phyloP scores from a whole-genome alignment of 202 grass and related monocot genomes.

The Panicum hallii region DNA sequence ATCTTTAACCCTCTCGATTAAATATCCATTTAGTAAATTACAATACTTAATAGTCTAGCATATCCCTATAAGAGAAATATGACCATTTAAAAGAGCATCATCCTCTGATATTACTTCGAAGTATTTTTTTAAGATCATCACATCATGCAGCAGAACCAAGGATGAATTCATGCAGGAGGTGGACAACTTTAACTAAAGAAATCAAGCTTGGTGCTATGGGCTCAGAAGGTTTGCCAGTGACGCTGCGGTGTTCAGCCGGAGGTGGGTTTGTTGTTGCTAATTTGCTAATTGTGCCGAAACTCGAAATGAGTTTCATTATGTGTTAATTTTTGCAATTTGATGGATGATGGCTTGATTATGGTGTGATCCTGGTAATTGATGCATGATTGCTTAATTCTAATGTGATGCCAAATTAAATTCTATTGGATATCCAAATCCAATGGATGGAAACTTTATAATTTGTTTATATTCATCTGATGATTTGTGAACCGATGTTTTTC shows the following conservation, averaged over 20 bases:
- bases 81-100: background rate
- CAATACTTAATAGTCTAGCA: background rate
- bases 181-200: slow-evolving; percentile 80
- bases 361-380: too few species aligned
- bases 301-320: too few species aligned
- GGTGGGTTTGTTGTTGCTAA: too few species aligned
- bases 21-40: background rate
- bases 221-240: slow-evolving; percentile 44
- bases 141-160: slow-evolving; percentile 82
- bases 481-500: too few species aligned
- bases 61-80: slow-evolving; percentile 14
- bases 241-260: slow-evolving; percentile 8
- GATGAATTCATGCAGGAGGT: slow-evolving; percentile 86
- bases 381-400: too few species aligned
- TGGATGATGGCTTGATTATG: too few species aligned
- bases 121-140: slow-evolving; percentile 64
- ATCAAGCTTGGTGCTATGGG: slow-evolving; percentile 33
- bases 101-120: background rate
- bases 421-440: too few species aligned
- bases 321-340: too few species aligned
- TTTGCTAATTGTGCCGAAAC: too few species aligned
- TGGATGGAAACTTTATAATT: too few species aligned
- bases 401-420: too few species aligned
- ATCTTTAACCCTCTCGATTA: background rate
- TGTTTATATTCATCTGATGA: too few species aligned